Evolutionary conservation across 768 basidiomycete genomes (phyloP).

Genomic region (Phlegmacium glaucopus): DNA sequence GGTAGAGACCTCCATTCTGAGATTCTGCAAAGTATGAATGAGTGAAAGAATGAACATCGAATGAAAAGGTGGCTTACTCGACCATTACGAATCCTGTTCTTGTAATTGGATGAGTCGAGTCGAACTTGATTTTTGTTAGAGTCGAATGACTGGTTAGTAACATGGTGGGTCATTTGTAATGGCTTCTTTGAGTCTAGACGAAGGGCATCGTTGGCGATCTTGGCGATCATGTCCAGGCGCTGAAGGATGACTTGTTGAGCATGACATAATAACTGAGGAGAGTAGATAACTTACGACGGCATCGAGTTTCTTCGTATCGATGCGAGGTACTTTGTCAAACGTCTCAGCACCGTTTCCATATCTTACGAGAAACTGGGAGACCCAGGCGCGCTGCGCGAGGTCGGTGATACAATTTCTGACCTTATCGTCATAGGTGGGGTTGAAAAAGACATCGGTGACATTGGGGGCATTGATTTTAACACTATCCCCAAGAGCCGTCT

Average conservation of each 20-base stretch:
- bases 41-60: no score
- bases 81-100: slow-evolving; percentile 27
- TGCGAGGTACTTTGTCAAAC: slow-evolving; percentile 38
- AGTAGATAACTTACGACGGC: slow-evolving; percentile 28
- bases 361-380: slow-evolving; percentile 42
- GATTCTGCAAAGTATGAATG: slow-evolving; percentile 14
- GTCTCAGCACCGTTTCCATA: slow-evolving; percentile 39
- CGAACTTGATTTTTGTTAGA: slow-evolving; percentile 15
- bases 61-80: slow-evolving; percentile 31
- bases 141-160: slow-evolving; percentile 22
- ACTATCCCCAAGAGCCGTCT: slow-evolving; percentile 35
- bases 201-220: slow-evolving; percentile 40
- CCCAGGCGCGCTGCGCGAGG: slow-evolving; percentile 45
- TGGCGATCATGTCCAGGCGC: slow-evolving; percentile 40
- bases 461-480: slow-evolving; percentile 35
- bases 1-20: slow-evolving; percentile 26
- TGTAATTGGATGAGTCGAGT: slow-evolving; percentile 35
- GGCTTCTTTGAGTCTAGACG: slow-evolving; percentile 50
- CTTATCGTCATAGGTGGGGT: slow-evolving; percentile 32
- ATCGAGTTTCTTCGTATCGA: slow-evolving; percentile 40
- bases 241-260: not conserved
- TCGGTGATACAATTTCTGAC: slow-evolving; percentile 29
- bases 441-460: slow-evolving; percentile 32
- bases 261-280: not conserved
- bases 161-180: slow-evolving; percentile 36